Evolutionary conservation across 2,329 filamentous ascomycete species (phyloP), one percentile per base, ranked within the genome.

Genomic region (Pseudopyricularia javanii): DNA sequence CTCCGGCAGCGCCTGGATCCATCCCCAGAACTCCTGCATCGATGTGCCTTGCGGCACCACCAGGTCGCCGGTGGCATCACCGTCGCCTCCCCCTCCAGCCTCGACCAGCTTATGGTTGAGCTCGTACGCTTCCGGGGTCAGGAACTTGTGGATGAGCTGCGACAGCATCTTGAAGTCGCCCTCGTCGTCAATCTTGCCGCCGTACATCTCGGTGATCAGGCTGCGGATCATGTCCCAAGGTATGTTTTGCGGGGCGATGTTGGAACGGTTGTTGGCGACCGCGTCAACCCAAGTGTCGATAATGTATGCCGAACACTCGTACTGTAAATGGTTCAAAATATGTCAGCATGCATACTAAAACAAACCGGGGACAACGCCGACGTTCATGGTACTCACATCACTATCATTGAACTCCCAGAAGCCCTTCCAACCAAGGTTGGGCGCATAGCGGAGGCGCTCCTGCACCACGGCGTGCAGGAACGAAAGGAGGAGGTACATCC

Each of bases 341-440:
- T 55, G 57, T 64, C 55, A 63, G 59, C 48, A 49, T 37, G 4
- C 4, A n/a, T 35, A 34, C 24, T n/a, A 28, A 34, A 30, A 37
- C 26, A 33, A 22, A 17, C 17, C 37, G 47, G 35, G 14, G 12
- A 48, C 49, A n/a, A 26, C 15, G 12, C 30, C 14, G 45, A 33
- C 24, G 17, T 6, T n/a, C 17, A 32, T 24, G 43, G 53, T 59
- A 83, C 88, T 86, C 80, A 94, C 88, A 70, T 98, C 93, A 61
- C 91, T 95, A 69, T 98, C 94, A 66, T 98, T 98, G 69, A 98
- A 98, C 70, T 98, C 94, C 93, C 94, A 98, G 77, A 96, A 95
- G 52, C 90, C 89, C 74, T 95, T 96, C 93, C 93, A 98, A 56
- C 93, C 93, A 53, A 98, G 74, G 54, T 79, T 91, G 1, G 93